Base-by-base conservation (phyloP, 495 filamentous ascomycete species). In the Entonaema liquescens region DNA sequence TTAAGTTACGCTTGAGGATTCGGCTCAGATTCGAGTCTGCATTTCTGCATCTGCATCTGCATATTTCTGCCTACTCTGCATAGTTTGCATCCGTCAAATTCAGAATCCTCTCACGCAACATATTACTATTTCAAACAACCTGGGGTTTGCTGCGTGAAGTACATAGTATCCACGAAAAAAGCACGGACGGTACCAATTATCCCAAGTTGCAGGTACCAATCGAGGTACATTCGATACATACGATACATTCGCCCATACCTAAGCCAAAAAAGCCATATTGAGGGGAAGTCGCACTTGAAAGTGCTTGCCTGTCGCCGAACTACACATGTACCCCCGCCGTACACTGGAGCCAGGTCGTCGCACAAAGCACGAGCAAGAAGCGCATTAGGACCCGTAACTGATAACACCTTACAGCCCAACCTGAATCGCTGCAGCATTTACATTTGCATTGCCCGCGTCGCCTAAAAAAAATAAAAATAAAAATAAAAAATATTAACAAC, bases 371-470 rank as follows among this genome's bases (percentile, higher is more conserved):
- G 65, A 72, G 65, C 56, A 29, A 53, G 63, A 72, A 72, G 63
- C 70, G 60, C 59, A 68, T 42, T 67, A 26, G 58, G 65, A 68
- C 65, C 70, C 61, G 61, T 72, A 68, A 62, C 65, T 72, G 60
- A 72, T 72, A 72, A 65, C 57, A 72, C 70, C 65, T 72, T 25
- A 68, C 65, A 72, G 60, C 70, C 70, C 70, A 64, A 59, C 54
- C 23, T 35, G 8, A 59, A 36, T 64, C 62, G 52, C 62, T 59
- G 38, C 55, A 47, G 63, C 62, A 64, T 50, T 53, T 54, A 23
- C 60, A 63, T 63, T 67, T 55, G 59, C 64, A 67, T 72, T 72
- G 64, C 69, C 69, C 55, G 64, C 69, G 17, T 56, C 38, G 59
- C 59, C 54, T 65, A 65, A 57, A n/a, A 61, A 29, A 25, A 52